Conservation (phyloP, 495 filamentous ascomycete species). For the Xylaria nigripes region DNA sequence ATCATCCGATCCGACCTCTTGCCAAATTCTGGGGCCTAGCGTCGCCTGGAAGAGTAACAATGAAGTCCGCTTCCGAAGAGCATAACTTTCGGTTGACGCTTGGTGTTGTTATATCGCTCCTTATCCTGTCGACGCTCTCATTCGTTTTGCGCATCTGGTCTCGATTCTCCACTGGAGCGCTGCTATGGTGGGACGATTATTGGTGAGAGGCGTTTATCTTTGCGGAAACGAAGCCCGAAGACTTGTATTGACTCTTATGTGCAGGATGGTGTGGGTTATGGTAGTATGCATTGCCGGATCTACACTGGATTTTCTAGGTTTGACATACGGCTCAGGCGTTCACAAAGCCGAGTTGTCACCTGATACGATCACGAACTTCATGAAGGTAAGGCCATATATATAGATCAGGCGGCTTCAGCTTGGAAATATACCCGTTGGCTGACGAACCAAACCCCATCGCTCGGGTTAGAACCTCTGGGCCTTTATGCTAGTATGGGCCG, state of each 20-base stretch:
- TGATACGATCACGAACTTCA: constrained; percentile 19
- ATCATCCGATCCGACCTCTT: background rate
- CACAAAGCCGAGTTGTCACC: constrained; percentile 12
- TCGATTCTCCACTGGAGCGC: constrained; percentile 14
- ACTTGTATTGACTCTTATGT: background rate
- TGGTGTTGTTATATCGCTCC: constrained; percentile 14
- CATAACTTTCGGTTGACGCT: constrained; percentile 13
- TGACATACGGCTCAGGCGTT: constrained; percentile 12
- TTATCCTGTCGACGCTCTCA: constrained; percentile 12
- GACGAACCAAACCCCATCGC: background rate
- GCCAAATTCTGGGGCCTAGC: background rate
- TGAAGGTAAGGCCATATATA: constrained; percentile 4
- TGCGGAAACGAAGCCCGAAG: background rate
- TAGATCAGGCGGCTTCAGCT: constrained; percentile 5
- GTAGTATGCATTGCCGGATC: constrained; percentile 16
- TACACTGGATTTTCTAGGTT: constrained; percentile 8
- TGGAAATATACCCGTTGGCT: background rate
- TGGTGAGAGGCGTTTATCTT: constrained; percentile 8
- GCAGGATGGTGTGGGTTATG: constrained; percentile 30
- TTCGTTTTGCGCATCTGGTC: constrained; percentile 17
- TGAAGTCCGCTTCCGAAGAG: constrained; percentile 12
- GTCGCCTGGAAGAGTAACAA: constrained; percentile 1
- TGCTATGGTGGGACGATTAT: constrained; percentile 37
- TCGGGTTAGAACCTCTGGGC: constrained; percentile 31
- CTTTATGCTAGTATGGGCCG: constrained; percentile 35